A percentile compares a stretch with the other conserved stretches of the same genome.
Evolutionary conservation across 805 yeast species (phyloP).

Genomic region (Kuraishia capsulata): DNA sequence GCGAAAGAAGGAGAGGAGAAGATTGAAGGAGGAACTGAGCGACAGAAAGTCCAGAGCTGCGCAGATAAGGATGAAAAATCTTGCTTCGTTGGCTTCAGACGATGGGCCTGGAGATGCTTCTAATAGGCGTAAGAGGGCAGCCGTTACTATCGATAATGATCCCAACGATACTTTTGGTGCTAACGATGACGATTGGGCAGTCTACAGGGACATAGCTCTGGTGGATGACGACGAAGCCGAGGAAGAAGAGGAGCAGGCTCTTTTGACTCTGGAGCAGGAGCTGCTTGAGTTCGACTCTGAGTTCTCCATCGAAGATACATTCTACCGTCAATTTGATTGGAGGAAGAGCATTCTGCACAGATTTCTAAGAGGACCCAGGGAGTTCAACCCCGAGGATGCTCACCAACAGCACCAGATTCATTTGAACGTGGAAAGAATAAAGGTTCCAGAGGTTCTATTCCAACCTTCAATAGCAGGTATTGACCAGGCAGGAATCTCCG

Average conservation of each 20-base stretch:
- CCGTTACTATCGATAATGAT: constrained; percentile 75
- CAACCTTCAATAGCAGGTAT: constrained; percentile 92
- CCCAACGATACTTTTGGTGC: constrained; percentile 94
- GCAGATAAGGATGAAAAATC: constrained; percentile 84
- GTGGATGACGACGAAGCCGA: constrained; percentile 73
- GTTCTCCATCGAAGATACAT: constrained; percentile 78
- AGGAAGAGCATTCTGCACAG: constrained; percentile 67
- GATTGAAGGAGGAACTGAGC: constrained; percentile 66
- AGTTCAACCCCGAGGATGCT: constrained; percentile 71
- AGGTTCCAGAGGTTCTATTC: constrained; percentile 86
- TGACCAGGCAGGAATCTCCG: constrained; percentile 92
- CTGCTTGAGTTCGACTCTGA: constrained; percentile 76
- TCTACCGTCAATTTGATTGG: constrained; percentile 82
- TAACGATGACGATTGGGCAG: constrained; percentile 91
- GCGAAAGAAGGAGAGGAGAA: constrained; percentile 54
- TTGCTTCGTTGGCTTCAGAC: constrained; percentile 80
- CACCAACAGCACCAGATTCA: constrained; percentile 88
- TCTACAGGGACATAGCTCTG: constrained; percentile 74
- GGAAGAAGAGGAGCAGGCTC: constrained; percentile 58
- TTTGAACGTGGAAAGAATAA: constrained; percentile 80
- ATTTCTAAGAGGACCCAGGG: constrained; percentile 85
- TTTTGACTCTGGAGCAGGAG: constrained; percentile 60
- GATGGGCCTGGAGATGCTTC: constrained; percentile 28
- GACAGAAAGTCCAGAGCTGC: constrained; percentile 90
- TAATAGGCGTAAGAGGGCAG: constrained; percentile 40